These are phyloP conservation scores for Chlamydomonas incerta DNA, from an alignment of 139 green algal species.

Conservation along the genomic window DNA sequence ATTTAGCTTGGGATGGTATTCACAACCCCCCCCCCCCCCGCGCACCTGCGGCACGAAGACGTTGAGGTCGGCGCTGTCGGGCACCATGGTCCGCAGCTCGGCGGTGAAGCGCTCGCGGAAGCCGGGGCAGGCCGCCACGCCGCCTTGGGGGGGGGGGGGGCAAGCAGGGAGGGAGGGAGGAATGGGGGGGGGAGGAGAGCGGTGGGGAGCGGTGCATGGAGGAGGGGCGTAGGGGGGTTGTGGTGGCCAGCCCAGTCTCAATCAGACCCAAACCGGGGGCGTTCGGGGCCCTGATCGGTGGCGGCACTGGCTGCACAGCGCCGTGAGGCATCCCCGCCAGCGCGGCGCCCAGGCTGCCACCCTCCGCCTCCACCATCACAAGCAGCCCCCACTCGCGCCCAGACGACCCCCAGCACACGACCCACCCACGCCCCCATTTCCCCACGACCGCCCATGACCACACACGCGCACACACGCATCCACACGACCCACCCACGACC, in stretches of 20 bases:
- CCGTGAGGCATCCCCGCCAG: too few species aligned
- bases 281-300: too few species aligned
- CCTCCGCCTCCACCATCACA: neutral
- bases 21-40: neutral
- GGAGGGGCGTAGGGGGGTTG: too few species aligned
- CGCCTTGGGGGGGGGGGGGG: neutral
- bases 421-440: neutral
- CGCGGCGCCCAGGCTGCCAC: too few species aligned
- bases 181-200: too few species aligned
- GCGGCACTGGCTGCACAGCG: too few species aligned
- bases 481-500: constrained; percentile 61
- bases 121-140: constrained; percentile 45
- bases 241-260: too few species aligned
- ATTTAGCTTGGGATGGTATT: neutral
- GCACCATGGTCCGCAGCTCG: constrained; percentile 82
- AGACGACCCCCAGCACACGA: neutral
- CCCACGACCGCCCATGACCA: neutral
- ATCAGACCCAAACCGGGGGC: too few species aligned
- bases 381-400: neutral
- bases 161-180: too few species aligned
- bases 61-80: constrained; percentile 68
- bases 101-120: constrained; percentile 67
- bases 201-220: too few species aligned
- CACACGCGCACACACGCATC: neutral
- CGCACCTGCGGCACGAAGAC: constrained; percentile 57